phyloP scores from a whole-genome alignment of 257 asterid species.

The Solanum infundibuliforme region DNA sequence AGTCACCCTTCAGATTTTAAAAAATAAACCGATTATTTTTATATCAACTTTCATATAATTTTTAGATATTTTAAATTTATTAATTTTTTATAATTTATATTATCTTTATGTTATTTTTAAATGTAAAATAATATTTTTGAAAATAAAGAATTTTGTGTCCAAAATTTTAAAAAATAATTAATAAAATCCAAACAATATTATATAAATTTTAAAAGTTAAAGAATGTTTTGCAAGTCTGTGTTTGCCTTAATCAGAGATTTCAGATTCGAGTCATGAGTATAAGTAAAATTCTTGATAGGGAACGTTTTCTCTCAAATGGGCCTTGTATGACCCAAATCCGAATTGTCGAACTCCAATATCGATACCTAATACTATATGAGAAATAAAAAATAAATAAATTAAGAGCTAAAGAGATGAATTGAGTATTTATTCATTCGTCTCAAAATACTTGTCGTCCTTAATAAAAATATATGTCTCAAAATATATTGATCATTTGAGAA shows the following conservation, averaged over 20 bases:
- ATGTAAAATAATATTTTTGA: not conserved
- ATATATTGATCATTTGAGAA: not conserved
- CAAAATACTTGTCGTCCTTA: not conserved
- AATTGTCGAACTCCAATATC: accelerated
- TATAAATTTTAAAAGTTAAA: not conserved
- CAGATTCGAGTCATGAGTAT: too few relatives aligned
- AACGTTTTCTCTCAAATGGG: too few relatives aligned
- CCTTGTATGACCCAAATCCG: too few relatives aligned
- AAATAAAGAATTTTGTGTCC: not conserved
- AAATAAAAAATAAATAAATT: too few relatives aligned
- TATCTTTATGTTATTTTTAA: not conserved
- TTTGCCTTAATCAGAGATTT: too few relatives aligned
- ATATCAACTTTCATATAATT: not conserved
- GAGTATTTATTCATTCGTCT: not conserved
- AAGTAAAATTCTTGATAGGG: too few relatives aligned
- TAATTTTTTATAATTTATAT: not conserved
- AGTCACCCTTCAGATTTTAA: not conserved
- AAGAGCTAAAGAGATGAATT: too few relatives aligned
- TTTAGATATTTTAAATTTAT: not conserved
- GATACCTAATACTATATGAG: too few relatives aligned
- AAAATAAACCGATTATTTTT: not conserved
- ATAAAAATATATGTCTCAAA: too few relatives aligned
- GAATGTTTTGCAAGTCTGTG: too few relatives aligned
- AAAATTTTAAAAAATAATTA: not conserved
- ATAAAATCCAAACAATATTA: not conserved